These are phyloP conservation scores for Fomitiporia mediterranea DNA, from an alignment of 1,284 basidiomycete species.

Conservation along the genomic window DNA sequence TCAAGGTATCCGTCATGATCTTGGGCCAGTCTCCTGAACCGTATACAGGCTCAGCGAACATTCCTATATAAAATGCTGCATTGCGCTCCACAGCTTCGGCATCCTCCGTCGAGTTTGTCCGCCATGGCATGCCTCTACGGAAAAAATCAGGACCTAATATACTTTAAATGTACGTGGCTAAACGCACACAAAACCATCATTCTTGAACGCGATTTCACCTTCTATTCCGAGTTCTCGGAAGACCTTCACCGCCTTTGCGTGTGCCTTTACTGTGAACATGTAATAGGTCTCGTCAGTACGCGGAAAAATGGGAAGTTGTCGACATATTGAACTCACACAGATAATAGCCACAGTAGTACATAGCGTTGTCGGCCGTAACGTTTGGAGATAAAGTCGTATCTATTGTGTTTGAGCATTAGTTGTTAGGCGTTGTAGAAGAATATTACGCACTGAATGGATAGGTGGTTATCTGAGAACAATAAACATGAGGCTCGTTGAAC, in stretches of 20 bases:
- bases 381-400: conserved; percentile 37
- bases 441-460: conserved; percentile 43
- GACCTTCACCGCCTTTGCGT: conserved; percentile 42
- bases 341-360: conserved; percentile 41
- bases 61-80: conserved; percentile 41
- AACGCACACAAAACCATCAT: conserved; percentile 40
- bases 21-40: conserved; percentile 45
- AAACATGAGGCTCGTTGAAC: conserved; percentile 46
- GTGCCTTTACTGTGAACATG: conserved; percentile 43
- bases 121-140: conserved; percentile 33
- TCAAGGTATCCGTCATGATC: conserved; percentile 40
- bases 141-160: neutral
- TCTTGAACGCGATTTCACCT: conserved; percentile 46
- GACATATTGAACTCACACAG: conserved; percentile 31
- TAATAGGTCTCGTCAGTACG: neutral
- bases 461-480: conserved; percentile 33
- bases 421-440: no score
- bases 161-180: neutral
- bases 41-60: conserved; percentile 42
- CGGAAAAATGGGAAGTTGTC: neutral
- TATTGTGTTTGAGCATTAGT: no score
- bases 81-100: conserved; percentile 40
- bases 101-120: conserved; percentile 40
- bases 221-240: conserved; percentile 42
- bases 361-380: conserved; percentile 37